These are phyloP conservation scores for Neurospora sp. DNA, from an alignment of 495 filamentous ascomycete genomes.

Conservation along the genomic window DNA sequence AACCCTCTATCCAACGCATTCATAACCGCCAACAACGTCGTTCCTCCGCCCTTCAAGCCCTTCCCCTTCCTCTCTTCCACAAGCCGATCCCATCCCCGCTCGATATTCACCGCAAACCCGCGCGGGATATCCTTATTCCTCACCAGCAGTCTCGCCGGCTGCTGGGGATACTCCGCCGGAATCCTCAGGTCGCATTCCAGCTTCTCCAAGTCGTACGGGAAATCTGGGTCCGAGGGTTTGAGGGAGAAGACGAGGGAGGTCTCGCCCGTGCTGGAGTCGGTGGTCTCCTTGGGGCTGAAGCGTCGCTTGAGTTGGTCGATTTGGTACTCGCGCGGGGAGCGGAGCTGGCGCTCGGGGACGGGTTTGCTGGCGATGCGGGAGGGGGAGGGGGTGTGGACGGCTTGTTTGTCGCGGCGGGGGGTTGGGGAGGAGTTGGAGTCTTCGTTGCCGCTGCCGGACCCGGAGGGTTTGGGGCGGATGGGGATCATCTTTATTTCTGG, in stretches of 20 bases:
- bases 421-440: background rate
- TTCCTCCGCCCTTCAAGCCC: background rate
- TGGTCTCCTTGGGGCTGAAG: slow-evolving; percentile 52
- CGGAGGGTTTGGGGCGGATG: slow-evolving; percentile 5
- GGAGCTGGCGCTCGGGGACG: slow-evolving; percentile 50
- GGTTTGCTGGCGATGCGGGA: slow-evolving; percentile 53
- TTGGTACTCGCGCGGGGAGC: slow-evolving; percentile 67
- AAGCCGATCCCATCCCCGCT: slow-evolving; percentile 64
- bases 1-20: slow-evolving; percentile 68
- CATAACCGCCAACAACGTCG: slow-evolving; percentile 56
- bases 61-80: slow-evolving; percentile 34
- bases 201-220: slow-evolving; percentile 65
- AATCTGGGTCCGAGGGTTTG: slow-evolving; percentile 77
- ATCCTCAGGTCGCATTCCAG: slow-evolving; percentile 67
- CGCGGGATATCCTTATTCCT: slow-evolving; percentile 70
- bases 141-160: slow-evolving; percentile 50
- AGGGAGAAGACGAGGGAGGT: slow-evolving; percentile 54
- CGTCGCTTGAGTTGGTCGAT: slow-evolving; percentile 65
- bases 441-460: no score
- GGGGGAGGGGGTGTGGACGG: slow-evolving; percentile 26
- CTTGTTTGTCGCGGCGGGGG: slow-evolving; percentile 21
- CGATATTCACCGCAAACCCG: slow-evolving; percentile 72
- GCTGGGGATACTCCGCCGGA: slow-evolving; percentile 51
- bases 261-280: slow-evolving; percentile 34
- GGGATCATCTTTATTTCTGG: slow-evolving; percentile 15